These are phyloP conservation scores for Chrysochromulina tobinii DNA, from an alignment of 78 protist species.

Conservation along the genomic window DNA sequence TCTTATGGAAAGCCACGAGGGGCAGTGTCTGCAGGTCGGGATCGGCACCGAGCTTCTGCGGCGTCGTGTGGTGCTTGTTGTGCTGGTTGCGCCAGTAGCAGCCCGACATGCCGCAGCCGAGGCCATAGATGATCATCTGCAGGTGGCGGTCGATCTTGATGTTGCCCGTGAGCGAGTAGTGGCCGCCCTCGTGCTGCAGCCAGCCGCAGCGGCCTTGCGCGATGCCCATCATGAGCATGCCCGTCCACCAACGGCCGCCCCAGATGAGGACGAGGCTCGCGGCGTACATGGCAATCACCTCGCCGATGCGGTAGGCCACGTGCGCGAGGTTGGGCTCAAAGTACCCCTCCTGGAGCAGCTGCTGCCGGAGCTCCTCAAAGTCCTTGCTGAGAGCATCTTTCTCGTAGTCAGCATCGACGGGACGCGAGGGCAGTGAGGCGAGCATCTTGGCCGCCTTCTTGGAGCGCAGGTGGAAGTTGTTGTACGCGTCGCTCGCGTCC, in stretches of 20 bases:
- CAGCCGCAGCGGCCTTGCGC: constrained; percentile 53
- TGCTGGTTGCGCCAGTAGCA: constrained; percentile 42
- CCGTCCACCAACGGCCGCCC: background rate
- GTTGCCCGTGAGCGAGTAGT: constrained; percentile 38
- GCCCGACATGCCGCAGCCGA: constrained; percentile 34
- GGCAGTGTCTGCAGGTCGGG: constrained; percentile 36
- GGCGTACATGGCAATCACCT: background rate
- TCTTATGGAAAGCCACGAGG: constrained; percentile 15
- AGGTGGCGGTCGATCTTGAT: background rate
- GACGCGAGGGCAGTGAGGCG: background rate
- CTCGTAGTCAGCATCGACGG: background rate
- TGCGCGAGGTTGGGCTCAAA: constrained; percentile 19
- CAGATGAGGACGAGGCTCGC: constrained; percentile 11
- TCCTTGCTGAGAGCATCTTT: background rate
- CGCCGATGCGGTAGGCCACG: constrained; percentile 12
- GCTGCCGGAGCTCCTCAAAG: background rate
- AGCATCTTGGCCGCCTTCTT: constrained; percentile 30
- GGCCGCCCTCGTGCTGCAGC: constrained; percentile 53
- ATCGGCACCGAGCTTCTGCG: constrained; percentile 46
- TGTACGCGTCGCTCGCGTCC: constrained; percentile 35
- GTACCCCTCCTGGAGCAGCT: constrained; percentile 37
- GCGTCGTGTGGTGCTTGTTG: constrained; percentile 51
- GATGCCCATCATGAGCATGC: background rate
- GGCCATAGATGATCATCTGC: constrained; percentile 12
- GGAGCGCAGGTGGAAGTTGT: constrained; percentile 9